Evolutionary conservation across 805 yeast genomes (phyloP), one percentile per base, ranked within the genome.

Genomic region (Sugiyamaella qingdaonensis): DNA sequence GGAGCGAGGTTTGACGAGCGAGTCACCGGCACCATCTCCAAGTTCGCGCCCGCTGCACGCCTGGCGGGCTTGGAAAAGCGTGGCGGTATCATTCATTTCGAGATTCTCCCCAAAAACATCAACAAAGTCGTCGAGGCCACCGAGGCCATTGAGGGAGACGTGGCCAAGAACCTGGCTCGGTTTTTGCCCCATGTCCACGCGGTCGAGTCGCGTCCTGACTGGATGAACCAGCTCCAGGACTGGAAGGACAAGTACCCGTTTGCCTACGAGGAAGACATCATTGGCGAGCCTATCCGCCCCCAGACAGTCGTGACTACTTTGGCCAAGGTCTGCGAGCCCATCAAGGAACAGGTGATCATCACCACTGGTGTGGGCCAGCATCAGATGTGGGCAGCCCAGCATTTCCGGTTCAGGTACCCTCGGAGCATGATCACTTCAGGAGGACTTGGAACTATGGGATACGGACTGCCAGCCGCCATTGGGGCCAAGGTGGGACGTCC

Each of bases 361-460:
- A 86, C 98, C 51, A 94, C 99, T 35, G 99, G 99, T 78, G 98
- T 94, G 50, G 99, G 99, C 56, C 99, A 94, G 78, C 99, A 92
- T 79, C 99, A 92, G 77, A 92, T 92, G 99, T 92, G 99, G 99
- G 95, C 98, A 36, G 98, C 98, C 29, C 99, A 94, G 76, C 91
- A 90, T 73, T 91, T 87, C 82, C 82, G 90, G 49, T 92, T 97
- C 96, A 85, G 84, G 57, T 74, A 80, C 58, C 99, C 99, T 64
- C 83, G 98, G 72, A 79, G 95, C 48, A 85, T 94, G 76, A 86
- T 92, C 70, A 90, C 98, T n/a, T 89, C 97, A 48, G 99, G 99
- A 74, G 99, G 99, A 64, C 80, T 92, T 65, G 99, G 99, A 64
- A 92, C 99, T 54, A 92, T 92, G 99, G 99, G 99, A 57, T 92